Evolutionary conservation across 495 filamentous ascomycete species (phyloP), one percentile per base, ranked within the genome.

Genomic region (Hypoxylon subgilvum): DNA sequence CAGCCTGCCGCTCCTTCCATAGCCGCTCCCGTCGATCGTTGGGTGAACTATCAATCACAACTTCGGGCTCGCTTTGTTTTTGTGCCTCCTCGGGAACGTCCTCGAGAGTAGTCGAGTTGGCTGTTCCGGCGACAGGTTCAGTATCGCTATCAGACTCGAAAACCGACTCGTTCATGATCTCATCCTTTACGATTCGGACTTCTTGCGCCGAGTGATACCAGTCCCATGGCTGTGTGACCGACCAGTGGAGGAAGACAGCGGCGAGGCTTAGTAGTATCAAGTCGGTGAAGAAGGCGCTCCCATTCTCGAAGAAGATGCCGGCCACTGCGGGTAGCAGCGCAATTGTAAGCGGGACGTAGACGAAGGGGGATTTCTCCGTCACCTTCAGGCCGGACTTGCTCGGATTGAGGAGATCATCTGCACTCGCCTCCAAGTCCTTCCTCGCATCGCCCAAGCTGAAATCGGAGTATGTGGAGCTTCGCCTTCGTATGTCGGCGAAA

Each of bases 241-340:
- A 91, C 93, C 92, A 97, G 69, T 97, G 93, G 45, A 98, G 77
- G 61, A 97, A 96, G 4, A 97, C 80, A 0, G 87, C 88, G 0
- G 87, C 88, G 42, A 98, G 66, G 4, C 80, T 81, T 21, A 98
- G 73, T 38, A 97, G 77, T 18, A 91, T 87, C 6, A 94, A 70
- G 65, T 98, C 94, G 1, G 92, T 96, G 28, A 91, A 81, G 49
- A 96, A 79, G 2, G 84, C 79, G 58, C 86, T 85, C 3, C 94
- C 94, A 74, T 96, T 88, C 40, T 86, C 79, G 68, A 96, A 94
- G 48, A 97, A 78, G 34, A 96, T 70, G 0, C 92, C 94, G 0
- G 84, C 93, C 12, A 96, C 57, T 0, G 92, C 91, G 1, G 94
- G 94, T 30, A 98, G 71, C 30, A 97, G 76, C 1, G 90, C 92